Conservation (phyloP, 208 protist genomes). For the Crithidia expoeki region DNA sequence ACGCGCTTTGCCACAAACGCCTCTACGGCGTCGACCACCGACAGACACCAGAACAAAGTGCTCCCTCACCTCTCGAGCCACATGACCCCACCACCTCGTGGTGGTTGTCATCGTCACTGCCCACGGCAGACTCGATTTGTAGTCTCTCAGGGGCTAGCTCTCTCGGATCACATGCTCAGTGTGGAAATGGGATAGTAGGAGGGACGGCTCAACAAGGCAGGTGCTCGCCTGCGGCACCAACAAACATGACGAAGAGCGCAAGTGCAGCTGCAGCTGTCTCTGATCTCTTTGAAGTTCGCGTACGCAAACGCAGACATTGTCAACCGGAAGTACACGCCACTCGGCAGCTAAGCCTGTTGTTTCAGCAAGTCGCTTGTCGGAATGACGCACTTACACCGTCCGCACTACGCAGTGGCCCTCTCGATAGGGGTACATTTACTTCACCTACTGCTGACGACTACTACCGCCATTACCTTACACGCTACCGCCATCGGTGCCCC, state of each 20-base stretch:
- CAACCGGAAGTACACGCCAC: not conserved
- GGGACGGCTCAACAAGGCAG: not conserved
- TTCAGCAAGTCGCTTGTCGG: not conserved
- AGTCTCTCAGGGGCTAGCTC: not conserved
- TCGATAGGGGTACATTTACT: no score
- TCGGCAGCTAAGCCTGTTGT: not conserved
- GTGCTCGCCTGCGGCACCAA: not conserved
- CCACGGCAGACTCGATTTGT: not conserved
- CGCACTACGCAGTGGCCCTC: no score
- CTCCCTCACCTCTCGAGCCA: not conserved
- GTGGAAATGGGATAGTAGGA: not conserved
- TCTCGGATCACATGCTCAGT: not conserved
- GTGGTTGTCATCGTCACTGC: not conserved
- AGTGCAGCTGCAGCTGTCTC: not conserved
- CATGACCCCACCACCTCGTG: not conserved
- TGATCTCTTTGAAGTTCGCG: slow-evolving; percentile 7
- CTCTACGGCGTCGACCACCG: no score
- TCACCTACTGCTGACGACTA: slow-evolving; percentile 21
- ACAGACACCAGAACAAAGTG: no score
- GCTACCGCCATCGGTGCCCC: slow-evolving; percentile 10
- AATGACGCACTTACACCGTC: not conserved
- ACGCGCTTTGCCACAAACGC: no score
- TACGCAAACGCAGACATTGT: not conserved
- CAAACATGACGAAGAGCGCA: not conserved
- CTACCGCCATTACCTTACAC: slow-evolving; percentile 22